These are phyloP conservation scores for Curvularia sp. DNA, from an alignment of 2,329 filamentous ascomycete genomes.

Conservation along the genomic window DNA sequence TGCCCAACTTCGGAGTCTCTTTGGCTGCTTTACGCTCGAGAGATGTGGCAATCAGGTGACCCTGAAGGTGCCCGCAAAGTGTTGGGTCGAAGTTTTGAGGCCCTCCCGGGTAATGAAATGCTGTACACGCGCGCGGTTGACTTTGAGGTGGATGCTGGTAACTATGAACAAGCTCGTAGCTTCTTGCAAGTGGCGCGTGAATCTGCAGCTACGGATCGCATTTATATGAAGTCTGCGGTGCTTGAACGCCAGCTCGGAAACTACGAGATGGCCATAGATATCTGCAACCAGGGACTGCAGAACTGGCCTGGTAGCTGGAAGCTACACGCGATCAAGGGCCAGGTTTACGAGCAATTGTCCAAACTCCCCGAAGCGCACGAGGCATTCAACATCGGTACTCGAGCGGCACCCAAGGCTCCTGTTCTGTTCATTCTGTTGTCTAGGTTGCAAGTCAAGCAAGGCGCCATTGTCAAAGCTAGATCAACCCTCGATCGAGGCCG, in stretches of 20 bases:
- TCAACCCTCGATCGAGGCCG: conserved; percentile 92
- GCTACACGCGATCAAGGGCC: conserved; percentile 98
- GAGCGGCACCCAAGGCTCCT: conserved; percentile 83
- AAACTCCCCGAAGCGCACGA: conserved; percentile 86
- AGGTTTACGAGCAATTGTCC: conserved; percentile 87
- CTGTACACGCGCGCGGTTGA: conserved; percentile 98
- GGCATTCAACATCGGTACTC: conserved; percentile 86
- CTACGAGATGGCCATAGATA: conserved; percentile 79
- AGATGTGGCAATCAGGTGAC: conserved; percentile 89
- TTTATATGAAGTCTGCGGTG: conserved; percentile 95
- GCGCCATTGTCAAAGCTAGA: conserved; percentile 87
- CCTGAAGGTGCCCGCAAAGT: conserved; percentile 86
- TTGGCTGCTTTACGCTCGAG: conserved; percentile 95
- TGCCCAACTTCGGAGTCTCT: conserved; percentile 90
- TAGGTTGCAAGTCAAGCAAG: conserved; percentile 83
- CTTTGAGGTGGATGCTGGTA: conserved; percentile 87
- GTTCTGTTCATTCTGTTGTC: conserved; percentile 89
- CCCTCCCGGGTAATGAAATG: conserved; percentile 96
- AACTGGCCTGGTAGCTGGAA: conserved; percentile 86
- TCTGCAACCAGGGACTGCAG: conserved; percentile 85
- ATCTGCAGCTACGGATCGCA: conserved; percentile 91
- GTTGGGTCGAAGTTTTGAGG: conserved; percentile 87
- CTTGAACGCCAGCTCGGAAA: conserved; percentile 89
- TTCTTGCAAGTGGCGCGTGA: conserved; percentile 83
- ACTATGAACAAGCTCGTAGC: conserved; percentile 80